phyloP scores from a whole-genome alignment of 306 rosid genomes.

The Sicyos baderoa region DNA sequence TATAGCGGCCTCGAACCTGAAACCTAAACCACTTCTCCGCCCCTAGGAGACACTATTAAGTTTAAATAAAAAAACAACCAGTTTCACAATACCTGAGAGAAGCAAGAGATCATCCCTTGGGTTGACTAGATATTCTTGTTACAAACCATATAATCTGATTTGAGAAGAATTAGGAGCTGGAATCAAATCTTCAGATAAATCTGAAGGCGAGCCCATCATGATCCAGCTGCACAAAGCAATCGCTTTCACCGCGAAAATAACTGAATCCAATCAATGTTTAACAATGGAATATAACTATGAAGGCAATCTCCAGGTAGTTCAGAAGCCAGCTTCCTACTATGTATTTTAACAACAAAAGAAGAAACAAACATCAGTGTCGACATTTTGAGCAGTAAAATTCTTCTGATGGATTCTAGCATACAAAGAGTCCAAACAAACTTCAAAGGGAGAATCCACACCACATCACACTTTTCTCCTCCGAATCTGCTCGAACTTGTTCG shows the following conservation, averaged over 20 bases:
- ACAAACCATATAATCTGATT: not conserved
- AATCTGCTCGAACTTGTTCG: not conserved
- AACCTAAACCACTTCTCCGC: too few relatives aligned
- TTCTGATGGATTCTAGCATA: not conserved
- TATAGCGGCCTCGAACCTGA: too few relatives aligned
- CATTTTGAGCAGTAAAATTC: not conserved
- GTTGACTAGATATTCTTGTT: not conserved
- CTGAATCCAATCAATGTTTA: not conserved
- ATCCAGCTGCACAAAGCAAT: not conserved
- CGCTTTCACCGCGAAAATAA: not conserved
- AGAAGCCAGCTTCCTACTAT: slow-evolving; percentile 5
- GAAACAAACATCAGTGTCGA: not conserved
- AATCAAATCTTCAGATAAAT: not conserved
- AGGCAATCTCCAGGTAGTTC: not conserved
- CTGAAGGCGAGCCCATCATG: not conserved
- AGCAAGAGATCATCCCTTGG: not conserved
- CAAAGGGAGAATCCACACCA: too few relatives aligned
- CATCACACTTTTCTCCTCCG: not conserved
- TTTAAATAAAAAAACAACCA: too few relatives aligned
- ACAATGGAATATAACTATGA: not conserved
- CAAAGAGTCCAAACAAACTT: too few relatives aligned
- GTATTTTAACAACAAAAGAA: not conserved
- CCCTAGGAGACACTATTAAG: too few relatives aligned
- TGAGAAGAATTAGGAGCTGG: not conserved
- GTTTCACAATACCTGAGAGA: not conserved